Evolutionary conservation across 441 rosid species (phyloP).

Genomic region (Populus hybrid): DNA sequence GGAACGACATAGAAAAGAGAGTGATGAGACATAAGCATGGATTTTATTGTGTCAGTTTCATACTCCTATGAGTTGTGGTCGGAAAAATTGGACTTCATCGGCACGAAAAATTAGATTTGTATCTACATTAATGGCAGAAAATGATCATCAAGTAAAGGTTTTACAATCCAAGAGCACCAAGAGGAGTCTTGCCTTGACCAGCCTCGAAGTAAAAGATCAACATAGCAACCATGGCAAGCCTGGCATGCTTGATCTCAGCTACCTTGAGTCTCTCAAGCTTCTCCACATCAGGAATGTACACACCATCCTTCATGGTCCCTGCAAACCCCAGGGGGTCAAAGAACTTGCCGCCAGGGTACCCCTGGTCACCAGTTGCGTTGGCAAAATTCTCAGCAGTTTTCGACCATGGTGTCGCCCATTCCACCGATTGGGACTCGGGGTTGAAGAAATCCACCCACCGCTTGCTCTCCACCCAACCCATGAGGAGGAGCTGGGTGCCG

Average conservation of each 20-base stretch:
- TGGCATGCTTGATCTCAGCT: constrained; percentile 95
- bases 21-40: background rate
- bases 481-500: constrained; percentile 81
- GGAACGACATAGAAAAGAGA: background rate
- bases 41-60: background rate
- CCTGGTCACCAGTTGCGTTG: constrained; percentile 85
- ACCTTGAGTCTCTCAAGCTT: constrained; percentile 79
- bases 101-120: background rate
- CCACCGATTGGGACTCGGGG: constrained; percentile 87
- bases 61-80: background rate
- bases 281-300: constrained; percentile 64
- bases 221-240: constrained; percentile 95
- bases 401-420: constrained; percentile 98
- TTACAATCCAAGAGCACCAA: constrained; percentile 87
- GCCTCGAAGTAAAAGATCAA: constrained; percentile 95
- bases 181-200: constrained; percentile 98
- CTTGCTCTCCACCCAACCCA: constrained; percentile 99
- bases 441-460: constrained; percentile 94
- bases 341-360: constrained; percentile 92
- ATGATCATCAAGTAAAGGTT: background rate
- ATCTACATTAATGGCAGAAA: constrained; percentile 16
- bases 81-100: background rate
- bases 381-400: constrained; percentile 78
- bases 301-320: constrained; percentile 58
- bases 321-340: constrained; percentile 82